These are phyloP conservation scores for Astrephomene gubernaculifera DNA, from an alignment of 139 green algal species.

Conservation along the genomic window DNA sequence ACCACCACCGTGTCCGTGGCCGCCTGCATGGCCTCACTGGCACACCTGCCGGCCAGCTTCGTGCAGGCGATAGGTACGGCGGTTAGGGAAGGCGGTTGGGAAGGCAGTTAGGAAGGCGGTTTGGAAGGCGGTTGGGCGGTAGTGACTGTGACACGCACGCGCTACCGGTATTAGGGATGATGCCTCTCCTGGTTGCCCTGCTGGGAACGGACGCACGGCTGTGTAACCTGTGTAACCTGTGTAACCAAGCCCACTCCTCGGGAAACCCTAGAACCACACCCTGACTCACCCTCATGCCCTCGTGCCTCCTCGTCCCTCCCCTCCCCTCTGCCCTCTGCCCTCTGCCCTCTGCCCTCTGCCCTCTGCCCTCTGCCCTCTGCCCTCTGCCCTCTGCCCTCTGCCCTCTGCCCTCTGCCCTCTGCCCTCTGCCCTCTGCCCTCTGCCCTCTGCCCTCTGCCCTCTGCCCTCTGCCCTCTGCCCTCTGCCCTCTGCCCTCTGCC, in stretches of 20 bases:
- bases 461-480: not conserved
- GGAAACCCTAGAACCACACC: no score
- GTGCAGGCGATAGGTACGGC: slow-evolving; percentile 87
- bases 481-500: not conserved
- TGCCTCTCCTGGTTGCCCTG: not conserved
- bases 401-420: not conserved
- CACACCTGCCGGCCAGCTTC: slow-evolving; percentile 91
- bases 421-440: not conserved
- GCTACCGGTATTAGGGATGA: not conserved
- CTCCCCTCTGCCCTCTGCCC: not conserved
- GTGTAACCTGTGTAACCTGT: not conserved
- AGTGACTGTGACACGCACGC: not conserved
- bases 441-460: not conserved
- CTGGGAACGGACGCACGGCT: not conserved
- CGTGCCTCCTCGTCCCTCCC: not conserved
- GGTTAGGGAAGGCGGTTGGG: not conserved
- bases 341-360: not conserved
- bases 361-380: not conserved
- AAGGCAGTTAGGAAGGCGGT: no score
- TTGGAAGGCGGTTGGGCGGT: not conserved
- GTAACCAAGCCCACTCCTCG: no score
- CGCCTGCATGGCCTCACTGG: slow-evolving; percentile 87
- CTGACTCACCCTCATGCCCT: not conserved
- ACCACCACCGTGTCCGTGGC: slow-evolving; percentile 85
- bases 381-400: not conserved